phyloP scores from a whole-genome alignment of 805 yeast species.

The Kodamaea kaohsiungensis region DNA sequence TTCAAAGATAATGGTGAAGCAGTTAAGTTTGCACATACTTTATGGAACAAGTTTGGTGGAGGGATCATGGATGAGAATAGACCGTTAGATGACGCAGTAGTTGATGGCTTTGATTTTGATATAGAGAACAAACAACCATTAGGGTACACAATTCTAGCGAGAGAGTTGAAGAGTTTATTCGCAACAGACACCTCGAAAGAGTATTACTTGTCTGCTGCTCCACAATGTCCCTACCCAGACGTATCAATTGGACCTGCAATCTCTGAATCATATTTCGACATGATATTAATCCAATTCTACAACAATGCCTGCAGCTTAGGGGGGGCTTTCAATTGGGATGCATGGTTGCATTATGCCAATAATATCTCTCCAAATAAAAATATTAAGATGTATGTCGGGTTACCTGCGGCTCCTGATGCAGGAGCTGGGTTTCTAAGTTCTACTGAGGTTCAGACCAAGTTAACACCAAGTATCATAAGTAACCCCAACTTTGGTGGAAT shows the following conservation, averaged over 20 bases:
- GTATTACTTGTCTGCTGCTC: constrained; percentile 37
- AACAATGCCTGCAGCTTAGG: constrained; percentile 35
- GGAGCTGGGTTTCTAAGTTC: constrained; percentile 33
- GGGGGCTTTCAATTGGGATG: constrained; percentile 33
- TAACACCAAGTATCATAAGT: constrained; percentile 14
- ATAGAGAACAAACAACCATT: constrained; percentile 26
- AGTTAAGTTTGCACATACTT: constrained; percentile 47
- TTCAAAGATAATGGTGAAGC: constrained; percentile 51
- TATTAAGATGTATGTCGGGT: constrained; percentile 34
- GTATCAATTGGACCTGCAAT: constrained; percentile 36
- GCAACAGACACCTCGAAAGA: constrained; percentile 29
- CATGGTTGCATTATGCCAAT: constrained; percentile 34
- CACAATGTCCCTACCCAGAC: constrained; percentile 43
- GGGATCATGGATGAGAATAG: constrained; percentile 11
- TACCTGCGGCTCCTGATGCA: constrained; percentile 28
- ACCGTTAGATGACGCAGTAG: constrained; percentile 10
- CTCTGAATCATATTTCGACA: constrained; percentile 26
- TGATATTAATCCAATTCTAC: constrained; percentile 41
- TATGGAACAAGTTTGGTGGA: constrained; percentile 43
- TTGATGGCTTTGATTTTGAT: constrained; percentile 36
- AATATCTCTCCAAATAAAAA: constrained; percentile 34
- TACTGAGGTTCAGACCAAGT: constrained; percentile 18
- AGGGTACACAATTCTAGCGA: constrained; percentile 25
- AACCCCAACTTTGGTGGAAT: constrained; percentile 57
- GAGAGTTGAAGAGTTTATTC: constrained; percentile 24